Percentiles rank a stretch among this genome's conserved stretches.
Conservation (phyloP, 1,284 basidiomycete species). For the Fomes fomentarius region DNA sequence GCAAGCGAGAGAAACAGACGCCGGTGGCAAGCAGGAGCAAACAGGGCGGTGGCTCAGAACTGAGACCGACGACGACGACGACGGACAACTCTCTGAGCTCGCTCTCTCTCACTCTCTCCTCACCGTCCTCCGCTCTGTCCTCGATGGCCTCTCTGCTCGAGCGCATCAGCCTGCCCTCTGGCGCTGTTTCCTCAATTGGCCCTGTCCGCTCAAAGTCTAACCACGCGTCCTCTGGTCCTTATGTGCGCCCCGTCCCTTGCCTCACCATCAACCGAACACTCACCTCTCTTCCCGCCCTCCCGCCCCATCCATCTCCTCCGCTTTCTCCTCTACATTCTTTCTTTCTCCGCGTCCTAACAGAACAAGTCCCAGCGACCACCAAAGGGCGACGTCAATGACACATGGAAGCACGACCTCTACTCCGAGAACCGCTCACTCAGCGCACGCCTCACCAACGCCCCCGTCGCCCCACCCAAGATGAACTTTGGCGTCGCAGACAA, state of each 20-base stretch:
- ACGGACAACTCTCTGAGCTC: too few relatives aligned
- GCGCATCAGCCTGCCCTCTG: slow-evolving; percentile 56
- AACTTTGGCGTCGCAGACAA: slow-evolving; percentile 48
- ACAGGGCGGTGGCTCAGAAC: slow-evolving; percentile 14
- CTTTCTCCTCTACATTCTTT: neutral
- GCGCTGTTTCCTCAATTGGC: slow-evolving; percentile 43
- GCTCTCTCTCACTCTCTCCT: slow-evolving; percentile 2
- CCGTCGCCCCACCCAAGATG: slow-evolving; percentile 51
- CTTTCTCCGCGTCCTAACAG: too few relatives aligned
- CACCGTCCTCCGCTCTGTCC: neutral
- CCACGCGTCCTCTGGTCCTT: slow-evolving; percentile 57
- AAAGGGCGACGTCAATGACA: slow-evolving; percentile 66
- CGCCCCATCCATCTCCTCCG: slow-evolving; percentile 6
- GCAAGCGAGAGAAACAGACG: too few relatives aligned
- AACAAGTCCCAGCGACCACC: slow-evolving; percentile 53
- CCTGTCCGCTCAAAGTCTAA: slow-evolving; percentile 61
- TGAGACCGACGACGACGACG: too few relatives aligned
- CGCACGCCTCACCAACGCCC: slow-evolving; percentile 57
- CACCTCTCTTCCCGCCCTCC: slow-evolving; percentile 15
- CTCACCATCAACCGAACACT: slow-evolving; percentile 28
- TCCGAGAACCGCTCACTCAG: slow-evolving; percentile 56
- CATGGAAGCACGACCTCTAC: slow-evolving; percentile 77
- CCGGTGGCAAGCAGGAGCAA: slow-evolving; percentile 11
- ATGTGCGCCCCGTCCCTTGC: slow-evolving; percentile 55
- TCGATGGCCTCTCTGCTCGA: slow-evolving; percentile 60